A percentile compares a stretch with the other conserved stretches of the same genome.
phyloP scores from a whole-genome alignment of 352 stramenopile species.

The Phytophthora tentaculata region DNA sequence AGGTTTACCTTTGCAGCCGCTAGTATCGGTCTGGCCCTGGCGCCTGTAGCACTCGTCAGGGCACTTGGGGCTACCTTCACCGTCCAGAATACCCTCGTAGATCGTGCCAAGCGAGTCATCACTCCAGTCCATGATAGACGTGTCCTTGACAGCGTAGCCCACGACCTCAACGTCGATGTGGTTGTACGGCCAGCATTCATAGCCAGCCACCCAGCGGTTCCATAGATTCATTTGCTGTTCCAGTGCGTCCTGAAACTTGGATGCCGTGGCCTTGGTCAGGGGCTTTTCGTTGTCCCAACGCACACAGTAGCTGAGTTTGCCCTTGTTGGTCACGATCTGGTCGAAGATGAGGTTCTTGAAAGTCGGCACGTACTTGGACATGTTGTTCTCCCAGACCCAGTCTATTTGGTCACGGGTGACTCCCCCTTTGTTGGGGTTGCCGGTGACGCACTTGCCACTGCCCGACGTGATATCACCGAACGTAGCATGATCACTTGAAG shows the following conservation, averaged over 20 bases:
- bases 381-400: constrained; percentile 17
- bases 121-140: constrained; percentile 45
- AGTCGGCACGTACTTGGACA: neutral
- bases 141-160: constrained; percentile 38
- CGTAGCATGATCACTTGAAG: neutral
- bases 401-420: constrained; percentile 4
- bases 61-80: constrained; percentile 7
- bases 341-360: constrained; percentile 18
- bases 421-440: neutral
- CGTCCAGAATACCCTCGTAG: constrained; percentile 7
- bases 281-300: constrained; percentile 12
- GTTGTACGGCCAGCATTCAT: constrained; percentile 19
- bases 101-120: constrained; percentile 31
- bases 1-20: constrained; percentile 19
- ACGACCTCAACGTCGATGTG: constrained; percentile 45
- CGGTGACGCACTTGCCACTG: constrained; percentile 1
- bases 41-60: constrained; percentile 11
- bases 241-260: constrained; percentile 18
- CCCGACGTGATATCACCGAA: neutral
- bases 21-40: constrained; percentile 29
- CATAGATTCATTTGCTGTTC: constrained; percentile 5
- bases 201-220: constrained; percentile 12
- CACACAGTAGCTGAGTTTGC: constrained; percentile 16
- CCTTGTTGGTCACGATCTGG: constrained; percentile 13
- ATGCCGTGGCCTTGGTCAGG: constrained; percentile 3